Conservation (phyloP, 2,329 filamentous ascomycete genomes). For the Paracoccidioides brasiliensis region DNA sequence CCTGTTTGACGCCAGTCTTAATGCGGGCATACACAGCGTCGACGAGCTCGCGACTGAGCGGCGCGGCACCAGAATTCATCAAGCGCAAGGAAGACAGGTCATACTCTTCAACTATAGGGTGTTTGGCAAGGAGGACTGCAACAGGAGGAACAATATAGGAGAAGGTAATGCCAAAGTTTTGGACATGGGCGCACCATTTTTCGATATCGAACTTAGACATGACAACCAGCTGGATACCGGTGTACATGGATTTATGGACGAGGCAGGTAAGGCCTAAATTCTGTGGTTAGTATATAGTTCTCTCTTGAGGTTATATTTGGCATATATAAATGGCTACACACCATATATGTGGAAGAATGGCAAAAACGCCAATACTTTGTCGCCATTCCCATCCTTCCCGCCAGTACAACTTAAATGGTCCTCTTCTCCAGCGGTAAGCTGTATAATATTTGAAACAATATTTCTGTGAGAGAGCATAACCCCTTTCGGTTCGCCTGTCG, state of each 20-base stretch:
- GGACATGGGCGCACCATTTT: slow-evolving; percentile 61
- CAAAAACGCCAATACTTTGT: slow-evolving; percentile 63
- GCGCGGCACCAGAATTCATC: slow-evolving; percentile 79
- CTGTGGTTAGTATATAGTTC: slow-evolving; percentile 5
- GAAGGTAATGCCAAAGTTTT: slow-evolving; percentile 63
- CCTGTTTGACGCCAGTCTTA: slow-evolving; percentile 74
- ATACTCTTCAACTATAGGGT: slow-evolving; percentile 65
- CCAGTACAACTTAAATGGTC: slow-evolving; percentile 46
- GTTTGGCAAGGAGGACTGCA: slow-evolving; percentile 65
- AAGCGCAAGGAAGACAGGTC: slow-evolving; percentile 67
- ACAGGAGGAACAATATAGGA: slow-evolving; percentile 76
- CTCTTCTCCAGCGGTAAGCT: slow-evolving; percentile 42
- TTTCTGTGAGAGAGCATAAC: slow-evolving; percentile 78
- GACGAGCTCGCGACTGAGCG: slow-evolving; percentile 67
- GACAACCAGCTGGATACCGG: slow-evolving; percentile 53
- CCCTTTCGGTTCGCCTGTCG: slow-evolving; percentile 82
- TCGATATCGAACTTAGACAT: slow-evolving; percentile 74
- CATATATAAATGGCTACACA: slow-evolving; percentile 26
- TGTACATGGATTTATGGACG: slow-evolving; percentile 54
- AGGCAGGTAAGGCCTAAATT: slow-evolving; percentile 53
- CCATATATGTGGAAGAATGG: slow-evolving; percentile 90
- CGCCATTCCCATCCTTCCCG: slow-evolving; percentile 48
- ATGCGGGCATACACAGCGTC: slow-evolving; percentile 61
- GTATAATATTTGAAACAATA: slow-evolving; percentile 60
- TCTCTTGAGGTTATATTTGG: too few species aligned